These are phyloP conservation scores for Macrophomina tecta DNA, from an alignment of 2,329 filamentous ascomycete species.

Conservation along the genomic window DNA sequence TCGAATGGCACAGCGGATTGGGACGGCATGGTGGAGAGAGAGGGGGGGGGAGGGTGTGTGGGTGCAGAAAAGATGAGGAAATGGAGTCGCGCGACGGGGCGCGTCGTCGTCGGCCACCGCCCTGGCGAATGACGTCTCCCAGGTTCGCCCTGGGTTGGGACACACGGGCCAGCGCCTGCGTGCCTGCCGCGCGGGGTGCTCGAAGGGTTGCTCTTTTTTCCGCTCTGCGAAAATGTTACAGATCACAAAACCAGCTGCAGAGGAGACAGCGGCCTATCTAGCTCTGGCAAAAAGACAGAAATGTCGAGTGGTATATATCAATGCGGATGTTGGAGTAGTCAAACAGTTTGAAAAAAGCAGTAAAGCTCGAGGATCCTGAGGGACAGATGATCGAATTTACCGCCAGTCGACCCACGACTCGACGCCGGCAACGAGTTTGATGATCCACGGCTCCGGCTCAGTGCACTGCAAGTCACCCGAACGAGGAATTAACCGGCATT, in stretches of 20 bases:
- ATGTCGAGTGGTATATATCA: background rate
- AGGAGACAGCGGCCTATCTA: too few species aligned
- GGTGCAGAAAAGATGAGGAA: too few species aligned
- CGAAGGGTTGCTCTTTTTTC: too few species aligned
- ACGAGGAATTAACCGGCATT: background rate
- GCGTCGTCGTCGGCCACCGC: too few species aligned
- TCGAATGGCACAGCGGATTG: background rate
- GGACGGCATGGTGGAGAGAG: constrained; percentile 1
- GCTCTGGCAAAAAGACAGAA: background rate
- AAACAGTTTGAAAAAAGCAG: background rate
- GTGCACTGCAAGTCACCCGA: background rate
- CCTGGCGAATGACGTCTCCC: background rate
- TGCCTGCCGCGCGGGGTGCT: background rate
- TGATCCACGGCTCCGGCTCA: background rate
- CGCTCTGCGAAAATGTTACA: too few species aligned
- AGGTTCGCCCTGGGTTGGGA: background rate
- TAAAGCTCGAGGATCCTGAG: background rate
- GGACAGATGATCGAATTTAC: background rate
- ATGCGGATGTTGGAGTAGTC: too few species aligned
- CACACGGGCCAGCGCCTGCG: background rate
- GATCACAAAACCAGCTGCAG: too few species aligned
- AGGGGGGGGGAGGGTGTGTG: background rate
- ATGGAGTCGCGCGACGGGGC: background rate
- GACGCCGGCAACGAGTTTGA: background rate
- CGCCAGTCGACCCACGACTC: background rate